Percentiles rank a stretch among this genome's conserved stretches.
These are phyloP conservation scores for Fusarium pilosicola DNA, from an alignment of 2,329 filamentous ascomycete genomes.

Conservation along the genomic window DNA sequence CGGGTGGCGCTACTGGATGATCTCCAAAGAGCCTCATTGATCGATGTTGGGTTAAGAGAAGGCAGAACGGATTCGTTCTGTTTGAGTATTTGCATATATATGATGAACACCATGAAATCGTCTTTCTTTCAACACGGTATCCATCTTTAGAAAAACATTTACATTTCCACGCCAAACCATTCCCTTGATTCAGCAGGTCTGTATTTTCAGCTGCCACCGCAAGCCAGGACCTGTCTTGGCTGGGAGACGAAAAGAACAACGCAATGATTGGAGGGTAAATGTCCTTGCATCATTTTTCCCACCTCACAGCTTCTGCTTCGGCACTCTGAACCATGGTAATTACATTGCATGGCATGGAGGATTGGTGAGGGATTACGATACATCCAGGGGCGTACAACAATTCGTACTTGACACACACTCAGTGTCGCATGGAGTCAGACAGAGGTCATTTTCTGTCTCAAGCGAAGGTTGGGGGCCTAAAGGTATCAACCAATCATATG, in stretches of 20 bases:
- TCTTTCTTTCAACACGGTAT: background rate
- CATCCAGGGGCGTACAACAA: background rate
- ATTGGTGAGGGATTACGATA: conserved; percentile 2
- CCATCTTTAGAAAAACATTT: background rate
- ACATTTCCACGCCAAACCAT: conserved; percentile 14
- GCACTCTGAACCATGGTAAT: conserved; percentile 8
- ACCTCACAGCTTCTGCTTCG: conserved; percentile 18
- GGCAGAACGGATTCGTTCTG: background rate
- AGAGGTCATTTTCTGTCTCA: conserved; percentile 7
- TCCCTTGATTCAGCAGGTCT: conserved; percentile 17
- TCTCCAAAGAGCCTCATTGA: background rate
- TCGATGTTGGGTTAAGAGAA: background rate
- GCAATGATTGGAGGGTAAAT: conserved; percentile 44
- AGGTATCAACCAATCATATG: conserved; percentile 11
- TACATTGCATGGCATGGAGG: conserved; percentile 10
- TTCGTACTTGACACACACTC: background rate
- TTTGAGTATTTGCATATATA: background rate
- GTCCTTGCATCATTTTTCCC: conserved; percentile 6
- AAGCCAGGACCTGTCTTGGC: conserved; percentile 19
- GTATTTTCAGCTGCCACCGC: conserved; percentile 1
- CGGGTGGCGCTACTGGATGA: background rate
- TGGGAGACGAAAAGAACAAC: background rate
- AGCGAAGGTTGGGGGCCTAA: conserved; percentile 4
- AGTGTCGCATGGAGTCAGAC: background rate
- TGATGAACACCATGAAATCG: background rate